Conservation (phyloP, 75 land plant species). For the Pinus tabuliformis region DNA sequence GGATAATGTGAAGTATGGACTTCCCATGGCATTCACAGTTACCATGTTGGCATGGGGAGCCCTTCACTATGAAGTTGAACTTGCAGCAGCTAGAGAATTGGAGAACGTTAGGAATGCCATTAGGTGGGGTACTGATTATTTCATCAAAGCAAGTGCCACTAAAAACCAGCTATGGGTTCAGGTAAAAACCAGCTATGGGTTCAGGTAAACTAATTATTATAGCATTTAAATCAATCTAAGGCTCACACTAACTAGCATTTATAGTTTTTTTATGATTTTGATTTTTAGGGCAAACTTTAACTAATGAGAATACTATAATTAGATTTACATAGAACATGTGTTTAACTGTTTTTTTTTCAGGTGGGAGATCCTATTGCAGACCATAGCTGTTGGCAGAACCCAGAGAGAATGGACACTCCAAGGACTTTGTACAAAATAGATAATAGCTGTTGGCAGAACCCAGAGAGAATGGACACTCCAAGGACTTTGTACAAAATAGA, state of each 20-base stretch:
- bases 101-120: conserved; percentile 46
- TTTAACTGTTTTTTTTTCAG: not conserved
- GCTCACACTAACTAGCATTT: too few species aligned
- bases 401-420: conserved; percentile 52
- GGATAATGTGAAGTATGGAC: conserved; percentile 90
- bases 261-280: too few species aligned
- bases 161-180: conserved; percentile 25
- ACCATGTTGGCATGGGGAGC: conserved; percentile 80
- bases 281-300: too few species aligned
- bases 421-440: too few species aligned
- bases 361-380: conserved; percentile 40
- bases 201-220: conserved; percentile 32
- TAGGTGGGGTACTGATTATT: conserved; percentile 90
- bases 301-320: not conserved
- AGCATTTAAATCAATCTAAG: too few species aligned
- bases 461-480: too few species aligned
- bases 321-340: not conserved
- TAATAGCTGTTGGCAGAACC: too few species aligned
- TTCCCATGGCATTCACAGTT: conserved; percentile 95
- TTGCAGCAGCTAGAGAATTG: conserved; percentile 55
- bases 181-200: too few species aligned
- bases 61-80: conserved; percentile 32
- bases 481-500: conserved; percentile 24
- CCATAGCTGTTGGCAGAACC: conserved; percentile 47
- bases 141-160: conserved; percentile 53